These are phyloP conservation scores for Penicillium subrubescens DNA, from an alignment of 495 filamentous ascomycete genomes.

Conservation along the genomic window DNA sequence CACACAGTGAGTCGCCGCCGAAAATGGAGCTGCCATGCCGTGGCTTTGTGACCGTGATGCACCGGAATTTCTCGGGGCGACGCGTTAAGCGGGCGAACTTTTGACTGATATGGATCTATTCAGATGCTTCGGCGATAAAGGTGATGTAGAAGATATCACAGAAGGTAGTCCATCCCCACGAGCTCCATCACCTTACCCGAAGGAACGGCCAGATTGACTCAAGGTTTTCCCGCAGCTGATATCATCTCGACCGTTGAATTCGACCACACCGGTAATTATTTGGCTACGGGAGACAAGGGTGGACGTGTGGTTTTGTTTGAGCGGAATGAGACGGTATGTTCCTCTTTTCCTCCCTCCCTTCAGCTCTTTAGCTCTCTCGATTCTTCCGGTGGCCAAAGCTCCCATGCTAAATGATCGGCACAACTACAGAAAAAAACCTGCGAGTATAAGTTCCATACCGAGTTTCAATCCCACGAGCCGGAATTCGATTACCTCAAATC, in stretches of 20 bases:
- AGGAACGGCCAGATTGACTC: constrained; percentile 14
- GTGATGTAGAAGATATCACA: constrained; percentile 99
- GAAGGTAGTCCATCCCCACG: constrained; percentile 67
- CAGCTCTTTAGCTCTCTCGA: constrained; percentile 18
- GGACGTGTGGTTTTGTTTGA: constrained; percentile 96
- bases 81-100: not conserved
- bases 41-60: not conserved
- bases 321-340: constrained; percentile 86
- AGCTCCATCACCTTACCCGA: constrained; percentile 12
- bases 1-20: constrained; percentile 81
- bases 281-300: constrained; percentile 97
- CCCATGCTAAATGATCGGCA: not conserved
- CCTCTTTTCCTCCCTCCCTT: constrained; percentile 12
- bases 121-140: constrained; percentile 99
- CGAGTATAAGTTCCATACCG: constrained; percentile 99
- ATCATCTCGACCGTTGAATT: constrained; percentile 99
- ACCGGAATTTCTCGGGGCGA: not conserved
- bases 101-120: constrained; percentile 13
- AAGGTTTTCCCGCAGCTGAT: constrained; percentile 63
- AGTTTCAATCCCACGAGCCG: constrained; percentile 98
- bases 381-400: constrained; percentile 5
- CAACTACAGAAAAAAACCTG: constrained; percentile 93
- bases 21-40: not conserved
- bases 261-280: constrained; percentile 97
- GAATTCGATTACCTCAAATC: constrained; percentile 99